These are phyloP conservation scores for Plantago coronopus DNA, from an alignment of 305 asterid genomes.

Conservation along the genomic window DNA sequence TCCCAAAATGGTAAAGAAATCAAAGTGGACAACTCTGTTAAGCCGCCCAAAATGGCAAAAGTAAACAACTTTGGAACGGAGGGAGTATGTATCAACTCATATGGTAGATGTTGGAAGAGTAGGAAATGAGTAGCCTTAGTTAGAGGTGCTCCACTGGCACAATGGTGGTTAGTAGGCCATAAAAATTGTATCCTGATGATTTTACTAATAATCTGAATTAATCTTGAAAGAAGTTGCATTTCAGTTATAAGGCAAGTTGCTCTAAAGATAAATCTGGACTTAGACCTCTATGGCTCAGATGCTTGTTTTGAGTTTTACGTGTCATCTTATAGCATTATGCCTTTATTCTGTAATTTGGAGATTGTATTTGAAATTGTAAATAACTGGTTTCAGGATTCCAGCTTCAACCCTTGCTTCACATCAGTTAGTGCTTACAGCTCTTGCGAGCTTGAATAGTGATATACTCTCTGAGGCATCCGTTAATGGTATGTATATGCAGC, in stretches of 20 bases:
- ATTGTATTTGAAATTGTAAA: slow-evolving; percentile 23
- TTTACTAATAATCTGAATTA: not conserved
- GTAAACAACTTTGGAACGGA: too few species aligned
- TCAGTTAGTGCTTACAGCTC: slow-evolving; percentile 85
- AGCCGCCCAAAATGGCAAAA: too few species aligned
- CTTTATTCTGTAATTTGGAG: slow-evolving; percentile 23
- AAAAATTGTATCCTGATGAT: not conserved
- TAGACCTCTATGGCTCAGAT: not conserved
- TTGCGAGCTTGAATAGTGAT: slow-evolving; percentile 83
- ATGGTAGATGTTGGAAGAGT: not conserved
- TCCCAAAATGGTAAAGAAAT: too few species aligned
- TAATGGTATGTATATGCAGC: slow-evolving; percentile 70
- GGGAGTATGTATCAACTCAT: not conserved
- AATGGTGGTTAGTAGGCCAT: not conserved
- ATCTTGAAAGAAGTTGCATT: not conserved
- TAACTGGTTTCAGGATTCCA: slow-evolving; percentile 73
- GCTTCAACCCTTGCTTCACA: slow-evolving; percentile 88
- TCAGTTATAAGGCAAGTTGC: not conserved
- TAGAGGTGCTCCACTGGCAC: not conserved
- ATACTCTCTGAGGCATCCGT: slow-evolving; percentile 87
- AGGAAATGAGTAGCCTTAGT: not conserved
- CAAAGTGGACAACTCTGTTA: too few species aligned
- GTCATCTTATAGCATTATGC: slow-evolving; percentile 19
- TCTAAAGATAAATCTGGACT: not conserved
- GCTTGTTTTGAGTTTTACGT: not conserved